These are phyloP conservation scores for Colletotrichum limetticola DNA, from an alignment of 2,329 filamentous ascomycete species.

Conservation along the genomic window DNA sequence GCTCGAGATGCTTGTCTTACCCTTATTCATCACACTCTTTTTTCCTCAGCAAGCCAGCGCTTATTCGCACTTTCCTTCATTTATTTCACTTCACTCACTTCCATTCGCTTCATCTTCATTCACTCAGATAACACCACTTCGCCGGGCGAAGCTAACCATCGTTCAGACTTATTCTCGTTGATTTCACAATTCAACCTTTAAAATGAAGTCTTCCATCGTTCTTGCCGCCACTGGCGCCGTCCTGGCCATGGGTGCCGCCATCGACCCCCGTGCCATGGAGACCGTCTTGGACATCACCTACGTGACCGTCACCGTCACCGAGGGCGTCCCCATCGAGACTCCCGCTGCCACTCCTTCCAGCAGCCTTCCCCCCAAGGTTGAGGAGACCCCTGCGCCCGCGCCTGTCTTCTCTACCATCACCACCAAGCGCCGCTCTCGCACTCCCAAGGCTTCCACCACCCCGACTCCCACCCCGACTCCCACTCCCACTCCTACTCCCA, in stretches of 20 bases:
- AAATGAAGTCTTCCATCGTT: constrained; percentile 62
- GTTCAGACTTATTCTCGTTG: constrained; percentile 27
- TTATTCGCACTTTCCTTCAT: background rate
- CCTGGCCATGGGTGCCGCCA: constrained; percentile 56
- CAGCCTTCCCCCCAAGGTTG: constrained; percentile 19
- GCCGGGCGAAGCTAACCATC: constrained; percentile 36
- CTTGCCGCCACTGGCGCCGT: constrained; percentile 58
- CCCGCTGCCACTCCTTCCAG: constrained; percentile 40
- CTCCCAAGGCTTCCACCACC: constrained; percentile 26
- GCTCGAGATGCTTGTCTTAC: background rate
- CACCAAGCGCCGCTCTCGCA: constrained; percentile 40
- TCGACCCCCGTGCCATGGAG: constrained; percentile 52
- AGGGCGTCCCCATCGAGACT: constrained; percentile 37
- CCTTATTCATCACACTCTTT: background rate
- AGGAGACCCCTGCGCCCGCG: constrained; percentile 25
- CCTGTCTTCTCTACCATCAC: constrained; percentile 28
- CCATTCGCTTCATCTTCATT: background rate
- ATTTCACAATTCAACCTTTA: constrained; percentile 38
- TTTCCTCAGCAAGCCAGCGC: background rate
- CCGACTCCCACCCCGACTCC: constrained; percentile 32
- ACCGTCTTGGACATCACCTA: constrained; percentile 54
- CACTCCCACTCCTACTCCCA: constrained; percentile 25
- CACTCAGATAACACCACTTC: constrained; percentile 13
- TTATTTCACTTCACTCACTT: background rate
- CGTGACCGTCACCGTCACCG: constrained; percentile 58